Evolutionary conservation across 2,329 filamentous ascomycete species (phyloP).

Genomic region (Fusarium newnesense): DNA sequence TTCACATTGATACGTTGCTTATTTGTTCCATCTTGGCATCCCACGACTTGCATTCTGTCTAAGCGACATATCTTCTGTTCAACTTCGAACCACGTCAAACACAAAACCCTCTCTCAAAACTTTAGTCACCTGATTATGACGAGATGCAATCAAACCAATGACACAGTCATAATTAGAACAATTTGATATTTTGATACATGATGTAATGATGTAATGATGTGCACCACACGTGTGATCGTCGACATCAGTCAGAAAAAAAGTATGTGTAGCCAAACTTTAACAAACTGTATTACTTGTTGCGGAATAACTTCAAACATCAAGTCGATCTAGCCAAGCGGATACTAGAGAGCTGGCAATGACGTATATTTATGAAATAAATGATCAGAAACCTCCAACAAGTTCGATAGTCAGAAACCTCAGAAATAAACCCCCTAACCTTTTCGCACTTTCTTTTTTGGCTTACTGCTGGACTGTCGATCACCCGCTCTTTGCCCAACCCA

Average conservation of each 20-base stretch:
- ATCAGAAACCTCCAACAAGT: not conserved
- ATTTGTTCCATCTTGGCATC: not conserved
- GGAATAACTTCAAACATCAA: not conserved
- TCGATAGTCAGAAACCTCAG: not conserved
- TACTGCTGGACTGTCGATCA: slow-evolving; percentile 21
- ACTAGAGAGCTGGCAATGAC: not conserved
- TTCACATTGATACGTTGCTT: not conserved
- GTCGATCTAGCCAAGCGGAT: not conserved
- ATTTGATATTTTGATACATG: not conserved
- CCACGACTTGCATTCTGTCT: not conserved
- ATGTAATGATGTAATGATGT: slow-evolving; percentile 26
- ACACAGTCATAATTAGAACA: not conserved
- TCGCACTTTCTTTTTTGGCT: not conserved
- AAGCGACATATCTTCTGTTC: not conserved
- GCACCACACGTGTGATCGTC: not conserved
- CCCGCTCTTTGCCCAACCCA: slow-evolving; percentile 2
- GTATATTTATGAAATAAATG: not conserved
- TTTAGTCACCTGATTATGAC: slow-evolving; percentile 23
- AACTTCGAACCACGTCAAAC: not conserved
- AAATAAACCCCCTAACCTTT: not conserved
- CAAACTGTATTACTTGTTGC: not conserved
- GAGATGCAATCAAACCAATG: slow-evolving; percentile 2
- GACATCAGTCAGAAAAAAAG: not conserved
- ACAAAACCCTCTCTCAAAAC: not conserved
- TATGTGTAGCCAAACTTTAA: not conserved